A percentile compares a stretch with the other conserved stretches of the same genome.
Conservation (phyloP, 768 basidiomycete species). For the Pulveroboletus sp. region DNA sequence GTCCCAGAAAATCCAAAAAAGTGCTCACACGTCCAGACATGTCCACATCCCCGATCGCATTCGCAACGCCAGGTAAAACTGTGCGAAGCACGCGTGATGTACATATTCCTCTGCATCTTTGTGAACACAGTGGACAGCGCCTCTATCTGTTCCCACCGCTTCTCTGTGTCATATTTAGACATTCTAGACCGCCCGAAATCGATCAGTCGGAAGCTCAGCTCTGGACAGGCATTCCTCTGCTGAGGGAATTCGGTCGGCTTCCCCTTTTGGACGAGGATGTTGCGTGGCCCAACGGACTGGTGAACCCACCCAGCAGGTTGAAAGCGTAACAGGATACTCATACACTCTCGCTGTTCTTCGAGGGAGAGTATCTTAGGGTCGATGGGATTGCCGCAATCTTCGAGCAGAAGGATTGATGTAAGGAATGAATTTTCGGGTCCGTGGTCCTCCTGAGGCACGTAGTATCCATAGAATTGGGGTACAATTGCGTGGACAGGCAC, state of each 20-base stretch:
- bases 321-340: slow-evolving; percentile 39
- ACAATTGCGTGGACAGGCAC: slow-evolving; percentile 50
- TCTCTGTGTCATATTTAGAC: neutral
- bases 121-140: slow-evolving; percentile 9
- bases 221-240: neutral
- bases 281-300: slow-evolving; percentile 40
- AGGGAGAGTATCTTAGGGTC: slow-evolving; percentile 21
- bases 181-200: slow-evolving; percentile 45
- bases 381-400: slow-evolving; percentile 44
- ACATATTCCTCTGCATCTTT: too few relatives aligned
- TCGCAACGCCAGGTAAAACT: too few relatives aligned
- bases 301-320: slow-evolving; percentile 40
- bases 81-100: too few relatives aligned
- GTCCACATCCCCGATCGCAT: too few relatives aligned
- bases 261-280: slow-evolving; percentile 44
- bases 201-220: slow-evolving; percentile 45
- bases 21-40: too few relatives aligned
- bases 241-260: slow-evolving; percentile 32
- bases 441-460: slow-evolving; percentile 25
- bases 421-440: slow-evolving; percentile 10
- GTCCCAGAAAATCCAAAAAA: too few relatives aligned
- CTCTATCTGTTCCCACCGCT: slow-evolving; percentile 1
- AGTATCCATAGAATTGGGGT: slow-evolving; percentile 67
- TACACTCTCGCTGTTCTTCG: slow-evolving; percentile 42
- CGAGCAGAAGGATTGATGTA: slow-evolving; percentile 46